Conservation (phyloP, 441 rosid species). For the Pelargonium citronellum region DNA sequence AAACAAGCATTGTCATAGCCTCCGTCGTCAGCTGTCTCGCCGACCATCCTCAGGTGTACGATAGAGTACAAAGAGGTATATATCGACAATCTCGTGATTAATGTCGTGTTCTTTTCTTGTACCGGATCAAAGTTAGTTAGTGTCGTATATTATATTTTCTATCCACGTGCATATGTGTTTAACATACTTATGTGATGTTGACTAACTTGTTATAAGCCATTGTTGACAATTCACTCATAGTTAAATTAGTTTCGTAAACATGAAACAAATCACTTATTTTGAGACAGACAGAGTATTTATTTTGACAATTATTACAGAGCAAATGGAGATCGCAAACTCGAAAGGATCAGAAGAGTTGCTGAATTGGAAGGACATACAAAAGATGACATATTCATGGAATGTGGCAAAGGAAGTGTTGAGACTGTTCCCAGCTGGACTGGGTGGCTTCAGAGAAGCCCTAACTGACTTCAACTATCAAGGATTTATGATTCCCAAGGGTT, state of each 20-base stretch:
- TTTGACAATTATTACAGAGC: too few species aligned
- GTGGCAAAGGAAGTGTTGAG: not conserved
- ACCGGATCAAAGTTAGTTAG: too few species aligned
- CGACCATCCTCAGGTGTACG: not conserved
- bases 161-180: too few species aligned
- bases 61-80: not conserved
- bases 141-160: too few species aligned
- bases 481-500: not conserved
- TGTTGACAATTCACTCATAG: too few species aligned
- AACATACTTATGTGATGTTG: too few species aligned
- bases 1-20: not conserved
- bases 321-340: not conserved
- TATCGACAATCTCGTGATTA: not conserved
- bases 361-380: not conserved
- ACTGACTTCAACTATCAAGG: constrained; percentile 4
- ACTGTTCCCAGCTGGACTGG: not conserved
- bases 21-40: not conserved
- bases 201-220: too few species aligned
- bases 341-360: not conserved
- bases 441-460: not conserved
- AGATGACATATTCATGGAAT: too few species aligned
- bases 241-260: too few species aligned
- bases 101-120: too few species aligned
- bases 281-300: too few species aligned
- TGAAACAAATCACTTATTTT: too few species aligned